Evolutionary conservation across 305 asterid species (phyloP).

Genomic region (Ajuga reptans): DNA sequence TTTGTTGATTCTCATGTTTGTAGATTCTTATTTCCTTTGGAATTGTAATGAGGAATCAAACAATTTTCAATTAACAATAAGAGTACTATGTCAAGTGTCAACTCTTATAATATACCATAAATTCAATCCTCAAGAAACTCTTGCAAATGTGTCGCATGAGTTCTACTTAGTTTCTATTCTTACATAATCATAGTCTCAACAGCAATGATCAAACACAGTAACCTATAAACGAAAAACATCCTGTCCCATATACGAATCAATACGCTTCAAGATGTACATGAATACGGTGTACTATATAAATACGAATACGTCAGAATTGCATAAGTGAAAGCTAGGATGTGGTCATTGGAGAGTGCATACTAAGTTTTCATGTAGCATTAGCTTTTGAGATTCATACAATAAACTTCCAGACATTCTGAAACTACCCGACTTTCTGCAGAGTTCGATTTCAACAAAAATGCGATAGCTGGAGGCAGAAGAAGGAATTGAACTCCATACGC

Average conservation of each 20-base stretch:
- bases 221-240: neutral
- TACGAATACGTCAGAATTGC: neutral
- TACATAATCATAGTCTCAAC: neutral
- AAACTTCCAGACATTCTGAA: no score
- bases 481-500: no score
- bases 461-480: no score
- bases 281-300: neutral
- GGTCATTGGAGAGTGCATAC: neutral
- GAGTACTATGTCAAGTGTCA: no score
- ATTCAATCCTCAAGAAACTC: neutral
- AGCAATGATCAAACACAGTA: neutral
- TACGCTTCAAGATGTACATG: neutral
- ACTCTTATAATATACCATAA: no score
- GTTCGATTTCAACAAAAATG: no score
- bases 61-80: conserved; percentile 13
- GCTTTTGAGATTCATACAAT: no score
- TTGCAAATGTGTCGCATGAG: neutral
- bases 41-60: conserved; percentile 27
- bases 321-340: neutral
- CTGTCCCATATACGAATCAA: neutral
- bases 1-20: conserved; percentile 19
- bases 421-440: no score
- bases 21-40: conserved; percentile 27
- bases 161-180: neutral
- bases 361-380: neutral